These are phyloP conservation scores for Pouteria campechiana DNA, from an alignment of 179 eudicot species.

Conservation along the genomic window DNA sequence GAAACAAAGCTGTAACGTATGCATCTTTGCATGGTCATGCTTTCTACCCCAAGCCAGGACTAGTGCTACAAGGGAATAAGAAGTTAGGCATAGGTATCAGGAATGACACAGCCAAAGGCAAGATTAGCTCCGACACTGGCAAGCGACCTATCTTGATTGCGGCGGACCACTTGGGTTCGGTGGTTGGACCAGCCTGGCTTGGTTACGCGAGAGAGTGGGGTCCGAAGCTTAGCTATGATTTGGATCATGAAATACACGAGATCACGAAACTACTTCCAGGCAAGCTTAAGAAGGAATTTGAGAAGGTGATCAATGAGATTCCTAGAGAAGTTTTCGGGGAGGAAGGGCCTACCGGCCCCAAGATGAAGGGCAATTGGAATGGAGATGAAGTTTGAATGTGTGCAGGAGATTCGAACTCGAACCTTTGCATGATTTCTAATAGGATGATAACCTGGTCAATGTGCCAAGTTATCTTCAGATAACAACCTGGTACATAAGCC, in stretches of 20 bases:
- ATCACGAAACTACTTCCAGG: conserved; percentile 24
- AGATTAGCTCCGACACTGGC: conserved; percentile 42
- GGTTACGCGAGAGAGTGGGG: conserved; percentile 38
- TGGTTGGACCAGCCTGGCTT: conserved; percentile 39
- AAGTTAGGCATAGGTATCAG: conserved; percentile 47
- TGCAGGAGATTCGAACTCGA: no score
- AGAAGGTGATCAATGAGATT: conserved; percentile 6
- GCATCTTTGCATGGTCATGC: conserved; percentile 69
- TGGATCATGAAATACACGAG: conserved; percentile 12
- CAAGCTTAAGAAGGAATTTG: conserved; percentile 7
- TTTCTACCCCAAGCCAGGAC: conserved; percentile 40
- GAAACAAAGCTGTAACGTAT: conserved; percentile 50
- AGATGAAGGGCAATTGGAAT: conserved; percentile 31
- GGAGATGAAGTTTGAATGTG: no score
- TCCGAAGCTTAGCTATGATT: conserved; percentile 16
- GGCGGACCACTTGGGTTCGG: conserved; percentile 47
- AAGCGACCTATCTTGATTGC: conserved; percentile 30
- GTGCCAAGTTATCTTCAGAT: no score
- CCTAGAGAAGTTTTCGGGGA: conserved; percentile 35
- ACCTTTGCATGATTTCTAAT: no score
- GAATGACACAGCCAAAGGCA: conserved; percentile 50
- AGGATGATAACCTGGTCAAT: no score
- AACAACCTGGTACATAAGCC: no score
- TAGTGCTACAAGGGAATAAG: conserved; percentile 37
- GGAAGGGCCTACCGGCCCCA: conserved; percentile 45